Evolutionary conservation across 2,329 filamentous ascomycete genomes (phyloP), one percentile per base, ranked within the genome.

Genomic region (Colletotrichum australisinense): DNA sequence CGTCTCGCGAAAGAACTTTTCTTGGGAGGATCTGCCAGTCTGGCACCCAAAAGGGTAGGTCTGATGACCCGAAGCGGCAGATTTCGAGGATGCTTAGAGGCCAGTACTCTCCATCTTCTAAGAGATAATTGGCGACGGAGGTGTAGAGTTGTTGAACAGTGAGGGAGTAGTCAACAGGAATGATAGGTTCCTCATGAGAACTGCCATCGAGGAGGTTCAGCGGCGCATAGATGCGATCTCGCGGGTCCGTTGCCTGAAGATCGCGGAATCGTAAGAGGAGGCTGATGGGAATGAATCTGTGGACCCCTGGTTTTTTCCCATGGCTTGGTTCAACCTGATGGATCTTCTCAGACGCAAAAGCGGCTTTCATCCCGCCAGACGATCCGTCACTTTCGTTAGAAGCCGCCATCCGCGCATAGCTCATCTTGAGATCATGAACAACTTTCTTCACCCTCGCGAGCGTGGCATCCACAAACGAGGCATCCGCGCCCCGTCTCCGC

Each of bases 121-220:
- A 9, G 0, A 57, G 24, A 0, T 8, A 2, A 2, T 11, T 6
- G 1, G 55, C 55, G 3, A 57, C 16, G 6, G 16, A 30, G 6
- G 12, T 11, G 55, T 57, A 57, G 3, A 57, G 55, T 12, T 57
- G 55, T 0, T 5, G 6, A 0, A 32, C 14, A 7, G 26, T 30
- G 26, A 57, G 16, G 3, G 55, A 28, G 4, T 57, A 57, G 7
- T 57, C 16, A 2, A 57, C 26, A 5, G 26, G 26, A 14, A 57
- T 8, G 14, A 32, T 4, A 6, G 26, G 53, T 6, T 28, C 4
- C 26, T 26, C 24, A 26, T 26, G 24, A 26, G 24, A 26, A 26
- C 24, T 3, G 24, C 24, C 2, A 26, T 26, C 7, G 7, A 57
- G 24, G 5, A 32, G 55, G 55, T 57, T 57, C 26, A 57, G 2